Evolutionary conservation across 495 filamentous ascomycete genomes (phyloP), one percentile per base, ranked within the genome.

Genomic region (Parmelia sp.): DNA sequence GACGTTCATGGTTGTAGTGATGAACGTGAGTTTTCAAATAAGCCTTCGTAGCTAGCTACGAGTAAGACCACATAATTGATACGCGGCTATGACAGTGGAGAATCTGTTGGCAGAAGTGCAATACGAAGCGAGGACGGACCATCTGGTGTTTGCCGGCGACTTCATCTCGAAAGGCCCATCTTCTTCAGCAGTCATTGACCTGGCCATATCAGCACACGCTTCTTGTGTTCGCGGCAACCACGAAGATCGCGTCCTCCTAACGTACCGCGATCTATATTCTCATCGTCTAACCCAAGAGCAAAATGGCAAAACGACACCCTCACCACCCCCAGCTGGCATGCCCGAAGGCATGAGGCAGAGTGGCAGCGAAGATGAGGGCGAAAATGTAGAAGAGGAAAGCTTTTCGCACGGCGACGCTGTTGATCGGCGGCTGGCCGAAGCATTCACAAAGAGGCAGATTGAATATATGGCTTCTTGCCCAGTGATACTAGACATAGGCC

Each of bases 171-270:
- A 96, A 73, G 94, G 94, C 11, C 93, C 93, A 14, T 86, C 96
- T 71, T 92, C 89, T 62, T 58, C 76, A 2, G 90, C 89, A 36
- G 91, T 96, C 0, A 79, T 98, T 36, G 84, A 90, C 62, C 74
- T 91, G 21, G 89, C 86, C 15, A 86, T 87, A 63, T 71, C 79
- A 19, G 73, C 90, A 33, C 80, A 80, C 21, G 93, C 93, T 4
- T 87, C 86, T 37, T 89, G 84, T 63, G 91, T 97, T 1, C 85
- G 94, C 33, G 94, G 94, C 19, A 97, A 98, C 75, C 92, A 97
- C 74, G 94, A 98, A 71, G 91, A 98, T 70, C 81, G 85, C 14
- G 80, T 96, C 17, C 77, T 96, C 25, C 76, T 84, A 8, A 71
- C 81, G 17, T 75, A 81, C 19, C 76, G 76, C 35, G 74, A 83